Conservation (phyloP, 2,329 filamentous ascomycete species). For the Fusarium protoensiforme region DNA sequence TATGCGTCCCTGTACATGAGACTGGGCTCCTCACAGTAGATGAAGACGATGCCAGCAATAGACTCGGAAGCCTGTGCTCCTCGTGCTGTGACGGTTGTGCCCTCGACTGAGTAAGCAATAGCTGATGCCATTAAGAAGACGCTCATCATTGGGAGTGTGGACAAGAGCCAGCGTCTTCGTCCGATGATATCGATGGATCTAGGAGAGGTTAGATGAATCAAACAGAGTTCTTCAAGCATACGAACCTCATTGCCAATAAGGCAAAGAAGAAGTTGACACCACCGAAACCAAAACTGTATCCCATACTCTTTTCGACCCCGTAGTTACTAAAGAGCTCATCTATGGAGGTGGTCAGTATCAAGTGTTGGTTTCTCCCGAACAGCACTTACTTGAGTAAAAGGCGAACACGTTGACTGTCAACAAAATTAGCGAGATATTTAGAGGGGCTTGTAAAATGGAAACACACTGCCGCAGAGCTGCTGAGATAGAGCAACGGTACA, state of each 20-base stretch:
- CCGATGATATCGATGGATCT: conserved; percentile 51
- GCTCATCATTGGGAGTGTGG: conserved; percentile 56
- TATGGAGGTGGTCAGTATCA: neutral
- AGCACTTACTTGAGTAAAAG: conserved; percentile 54
- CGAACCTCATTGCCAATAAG: conserved; percentile 48
- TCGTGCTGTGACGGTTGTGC: conserved; percentile 2
- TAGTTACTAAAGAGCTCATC: conserved; percentile 29
- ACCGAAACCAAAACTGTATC: conserved; percentile 46
- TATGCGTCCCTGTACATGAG: rapidly evolving
- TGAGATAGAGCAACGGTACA: conserved; percentile 42
- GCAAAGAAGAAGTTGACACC: conserved; percentile 53
- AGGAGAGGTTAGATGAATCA: neutral
- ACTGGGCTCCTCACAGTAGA: conserved; percentile 5
- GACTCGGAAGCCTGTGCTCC: neutral
- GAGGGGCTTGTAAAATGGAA: conserved; percentile 30
- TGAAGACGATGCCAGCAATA: conserved; percentile 25
- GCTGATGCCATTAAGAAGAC: conserved; percentile 24
- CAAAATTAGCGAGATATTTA: neutral
- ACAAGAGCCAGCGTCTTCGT: conserved; percentile 55
- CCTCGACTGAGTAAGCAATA: conserved; percentile 15
- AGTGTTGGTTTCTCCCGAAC: rapidly evolving
- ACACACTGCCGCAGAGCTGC: conserved; percentile 43
- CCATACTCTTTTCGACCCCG: conserved; percentile 31
- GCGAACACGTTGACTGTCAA: conserved; percentile 48
- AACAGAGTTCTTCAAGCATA: rapidly evolving